Conservation (phyloP, 176 grass and related monocot genomes). For the Hyparrhenia diplandra region DNA sequence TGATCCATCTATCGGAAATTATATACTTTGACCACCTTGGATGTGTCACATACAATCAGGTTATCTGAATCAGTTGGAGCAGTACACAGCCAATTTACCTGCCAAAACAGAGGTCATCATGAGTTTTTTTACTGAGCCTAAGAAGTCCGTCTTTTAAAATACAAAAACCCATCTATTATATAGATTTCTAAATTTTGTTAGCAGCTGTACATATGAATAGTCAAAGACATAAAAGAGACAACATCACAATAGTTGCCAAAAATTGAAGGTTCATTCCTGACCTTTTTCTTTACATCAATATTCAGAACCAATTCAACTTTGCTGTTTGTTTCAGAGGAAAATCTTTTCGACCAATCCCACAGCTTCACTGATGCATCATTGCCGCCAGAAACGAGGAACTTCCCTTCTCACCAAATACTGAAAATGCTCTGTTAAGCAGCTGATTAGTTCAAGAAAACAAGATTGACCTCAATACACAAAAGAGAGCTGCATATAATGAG, state of each 20-base stretch:
- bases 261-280: slow-evolving; percentile 23
- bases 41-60: slow-evolving; percentile 84
- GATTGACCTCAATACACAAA: background rate
- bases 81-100: slow-evolving; percentile 96
- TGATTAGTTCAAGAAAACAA: slow-evolving; percentile 29
- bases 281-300: slow-evolving; percentile 88
- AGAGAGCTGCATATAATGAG: background rate
- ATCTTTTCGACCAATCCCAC: slow-evolving; percentile 87
- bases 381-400: slow-evolving; percentile 84
- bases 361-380: slow-evolving; percentile 88
- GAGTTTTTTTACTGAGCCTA: slow-evolving; percentile 1
- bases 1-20: slow-evolving; percentile 34
- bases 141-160: background rate
- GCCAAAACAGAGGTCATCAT: slow-evolving; percentile 21
- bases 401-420: slow-evolving; percentile 79
- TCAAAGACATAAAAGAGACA: background rate
- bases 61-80: slow-evolving; percentile 78
- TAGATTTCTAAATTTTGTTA: background rate
- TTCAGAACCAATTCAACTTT: slow-evolving; percentile 53
- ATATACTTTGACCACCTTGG: slow-evolving; percentile 84
- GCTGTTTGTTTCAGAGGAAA: slow-evolving; percentile 56
- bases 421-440: slow-evolving; percentile 70
- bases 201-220: slow-evolving; percentile 2
- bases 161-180: background rate
- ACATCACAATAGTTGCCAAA: background rate